Conservation (phyloP, 768 basidiomycete species). For the Mycena pura region DNA sequence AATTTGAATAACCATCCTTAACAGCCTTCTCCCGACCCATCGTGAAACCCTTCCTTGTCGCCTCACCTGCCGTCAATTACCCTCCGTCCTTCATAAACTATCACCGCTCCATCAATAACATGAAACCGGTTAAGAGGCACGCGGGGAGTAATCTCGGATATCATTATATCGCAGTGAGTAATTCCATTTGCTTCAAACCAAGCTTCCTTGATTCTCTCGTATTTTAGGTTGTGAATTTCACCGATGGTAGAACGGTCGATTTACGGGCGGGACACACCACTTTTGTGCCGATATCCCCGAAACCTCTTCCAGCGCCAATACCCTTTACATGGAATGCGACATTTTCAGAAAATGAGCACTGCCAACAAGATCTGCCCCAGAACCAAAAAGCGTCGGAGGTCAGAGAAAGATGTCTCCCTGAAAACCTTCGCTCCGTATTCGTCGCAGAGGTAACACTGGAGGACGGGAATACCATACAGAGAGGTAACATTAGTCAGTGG, state of each 20-base stretch:
- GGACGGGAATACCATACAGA: background rate
- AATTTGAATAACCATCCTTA: no score
- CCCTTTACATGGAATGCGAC: conserved; percentile 4
- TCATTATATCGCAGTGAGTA: background rate
- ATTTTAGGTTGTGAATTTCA: conserved; percentile 11
- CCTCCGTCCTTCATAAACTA: background rate
- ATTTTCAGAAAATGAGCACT: background rate
- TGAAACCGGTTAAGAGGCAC: background rate
- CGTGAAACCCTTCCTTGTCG: conserved; percentile 1
- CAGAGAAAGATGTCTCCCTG: conserved; percentile 8
- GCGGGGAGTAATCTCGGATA: background rate
- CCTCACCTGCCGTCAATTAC: conserved; percentile 6
- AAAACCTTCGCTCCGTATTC: background rate
- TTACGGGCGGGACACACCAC: conserved; percentile 11
- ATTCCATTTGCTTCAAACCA: no score
- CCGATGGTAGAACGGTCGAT: conserved; percentile 1
- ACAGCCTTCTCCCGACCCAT: conserved; percentile 1
- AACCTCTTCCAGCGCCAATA: background rate
- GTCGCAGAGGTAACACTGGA: conserved; percentile 7
- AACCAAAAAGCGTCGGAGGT: background rate
- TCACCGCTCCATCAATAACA: background rate
- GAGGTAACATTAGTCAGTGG: background rate
- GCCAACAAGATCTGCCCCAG: background rate
- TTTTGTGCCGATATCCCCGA: conserved; percentile 2
- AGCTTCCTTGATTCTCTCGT: background rate